phyloP scores from a whole-genome alignment of 225 moss, liverwort and hornwort species.

The Bryum argenteum region DNA sequence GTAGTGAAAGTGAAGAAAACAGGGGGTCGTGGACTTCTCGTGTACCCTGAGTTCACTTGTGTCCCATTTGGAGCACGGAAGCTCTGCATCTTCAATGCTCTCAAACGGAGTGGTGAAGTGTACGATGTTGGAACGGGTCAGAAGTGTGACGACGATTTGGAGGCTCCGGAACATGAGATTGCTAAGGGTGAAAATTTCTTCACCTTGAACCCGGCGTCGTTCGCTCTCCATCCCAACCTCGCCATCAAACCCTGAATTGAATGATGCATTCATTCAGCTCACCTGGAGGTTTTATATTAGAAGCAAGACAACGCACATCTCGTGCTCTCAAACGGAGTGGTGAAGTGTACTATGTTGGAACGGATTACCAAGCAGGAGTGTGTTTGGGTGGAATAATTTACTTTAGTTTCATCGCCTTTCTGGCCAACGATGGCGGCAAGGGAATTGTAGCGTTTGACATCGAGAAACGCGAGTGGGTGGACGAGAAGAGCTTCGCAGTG shows the following conservation, averaged over 20 bases:
- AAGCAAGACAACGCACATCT: too few relatives aligned
- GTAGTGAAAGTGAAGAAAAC: background rate
- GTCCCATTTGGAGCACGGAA: constrained; percentile 20
- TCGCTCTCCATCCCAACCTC: constrained; percentile 23
- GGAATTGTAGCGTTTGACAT: constrained; percentile 30
- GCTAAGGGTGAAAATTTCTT: constrained; percentile 30
- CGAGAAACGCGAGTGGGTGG: constrained; percentile 10
- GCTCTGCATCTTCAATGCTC: constrained; percentile 28
- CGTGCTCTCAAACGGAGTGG: too few relatives aligned
- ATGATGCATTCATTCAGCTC: too few relatives aligned
- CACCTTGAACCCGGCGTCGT: constrained; percentile 34
- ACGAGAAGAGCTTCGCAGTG: background rate
- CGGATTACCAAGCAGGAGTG: constrained; percentile 29
- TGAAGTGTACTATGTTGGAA: too few relatives aligned
- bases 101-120: constrained; percentile 32
- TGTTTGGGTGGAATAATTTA: constrained; percentile 13
- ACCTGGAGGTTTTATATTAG: too few relatives aligned
- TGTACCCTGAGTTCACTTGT: constrained; percentile 28
- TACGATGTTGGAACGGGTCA: constrained; percentile 25
- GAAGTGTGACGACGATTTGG: background rate
- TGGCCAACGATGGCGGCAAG: background rate
- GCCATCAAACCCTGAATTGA: constrained; percentile 30
- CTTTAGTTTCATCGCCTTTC: constrained; percentile 15
- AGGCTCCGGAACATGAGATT: constrained; percentile 17
- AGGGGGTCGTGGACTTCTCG: constrained; percentile 19